These are phyloP conservation scores for Colletotrichum kahawae DNA, from an alignment of 2,329 filamentous ascomycete genomes.

Conservation along the genomic window DNA sequence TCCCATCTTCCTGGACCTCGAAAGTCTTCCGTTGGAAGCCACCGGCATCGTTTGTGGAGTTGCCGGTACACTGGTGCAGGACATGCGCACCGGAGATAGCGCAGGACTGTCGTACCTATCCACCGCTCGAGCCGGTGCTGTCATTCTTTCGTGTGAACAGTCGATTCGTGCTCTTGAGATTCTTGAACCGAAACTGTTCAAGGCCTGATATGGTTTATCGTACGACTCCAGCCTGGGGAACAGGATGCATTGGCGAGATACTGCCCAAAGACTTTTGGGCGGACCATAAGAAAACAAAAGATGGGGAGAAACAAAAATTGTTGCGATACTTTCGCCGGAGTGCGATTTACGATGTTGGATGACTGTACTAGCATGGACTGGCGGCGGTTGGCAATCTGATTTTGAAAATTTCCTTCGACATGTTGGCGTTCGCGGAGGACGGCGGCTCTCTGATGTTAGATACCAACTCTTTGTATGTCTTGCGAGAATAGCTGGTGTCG, in stretches of 20 bases:
- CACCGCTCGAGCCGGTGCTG: constrained; percentile 86
- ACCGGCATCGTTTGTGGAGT: constrained; percentile 96
- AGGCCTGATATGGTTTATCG: constrained; percentile 24
- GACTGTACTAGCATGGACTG: constrained; percentile 15
- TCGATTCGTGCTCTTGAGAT: constrained; percentile 76
- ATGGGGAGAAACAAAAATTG: not conserved
- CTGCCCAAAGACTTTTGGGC: not conserved
- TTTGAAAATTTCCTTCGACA: constrained; percentile 2
- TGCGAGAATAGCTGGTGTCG: not conserved
- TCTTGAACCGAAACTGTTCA: constrained; percentile 57
- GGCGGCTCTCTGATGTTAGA: constrained; percentile 17
- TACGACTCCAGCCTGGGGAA: not conserved
- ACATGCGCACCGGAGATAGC: constrained; percentile 60
- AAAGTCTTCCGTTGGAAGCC: constrained; percentile 80
- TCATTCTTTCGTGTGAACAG: constrained; percentile 81
- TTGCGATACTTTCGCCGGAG: not conserved
- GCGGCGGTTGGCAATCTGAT: constrained; percentile 16
- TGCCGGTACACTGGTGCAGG: constrained; percentile 79
- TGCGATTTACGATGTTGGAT: constrained; percentile 1
- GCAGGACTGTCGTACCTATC: constrained; percentile 90
- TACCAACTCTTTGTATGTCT: constrained; percentile 20
- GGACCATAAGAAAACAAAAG: not conserved
- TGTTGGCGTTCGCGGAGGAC: constrained; percentile 13
- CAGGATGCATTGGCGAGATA: not conserved
- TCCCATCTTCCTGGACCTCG: constrained; percentile 88